Percentiles rank a stretch among this genome's conserved stretches.
Conservation (phyloP, 2,329 filamentous ascomycete species). For the Aspergillus melleus region DNA sequence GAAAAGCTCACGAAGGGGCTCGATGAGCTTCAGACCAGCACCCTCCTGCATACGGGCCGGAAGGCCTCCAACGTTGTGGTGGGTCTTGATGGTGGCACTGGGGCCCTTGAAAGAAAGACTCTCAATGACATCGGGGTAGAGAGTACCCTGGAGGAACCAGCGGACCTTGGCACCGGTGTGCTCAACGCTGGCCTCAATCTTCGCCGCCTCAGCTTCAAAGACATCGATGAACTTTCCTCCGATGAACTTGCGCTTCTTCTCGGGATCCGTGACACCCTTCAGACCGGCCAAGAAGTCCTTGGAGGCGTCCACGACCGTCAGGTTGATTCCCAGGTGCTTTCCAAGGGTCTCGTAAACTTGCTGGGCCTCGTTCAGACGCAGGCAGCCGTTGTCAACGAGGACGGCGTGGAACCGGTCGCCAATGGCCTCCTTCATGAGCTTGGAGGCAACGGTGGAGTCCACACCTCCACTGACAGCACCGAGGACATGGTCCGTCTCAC, state of each 20-base stretch:
- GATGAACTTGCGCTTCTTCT: conserved; percentile 90
- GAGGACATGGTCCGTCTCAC: conserved; percentile 77
- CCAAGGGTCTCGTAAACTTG: conserved; percentile 77
- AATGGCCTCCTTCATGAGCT: conserved; percentile 84
- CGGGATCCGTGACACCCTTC: conserved; percentile 74
- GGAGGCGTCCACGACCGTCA: conserved; percentile 80
- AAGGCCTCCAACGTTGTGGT: conserved; percentile 50
- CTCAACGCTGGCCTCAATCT: conserved; percentile 70
- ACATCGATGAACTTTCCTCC: conserved; percentile 78
- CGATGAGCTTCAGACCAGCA: conserved; percentile 56
- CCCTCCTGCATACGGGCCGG: conserved; percentile 52
- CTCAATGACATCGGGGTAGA: conserved; percentile 75
- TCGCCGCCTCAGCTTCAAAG: conserved; percentile 76
- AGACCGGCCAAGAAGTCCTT: conserved; percentile 76
- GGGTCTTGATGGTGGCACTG: conserved; percentile 70
- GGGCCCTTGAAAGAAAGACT: conserved; percentile 73
- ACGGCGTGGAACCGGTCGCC: conserved; percentile 81
- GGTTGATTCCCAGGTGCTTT: conserved; percentile 81
- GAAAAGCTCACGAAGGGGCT: conserved; percentile 77
- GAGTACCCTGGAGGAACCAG: conserved; percentile 84
- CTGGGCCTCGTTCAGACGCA: conserved; percentile 82
- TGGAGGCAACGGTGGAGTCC: conserved; percentile 83
- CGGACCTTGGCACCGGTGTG: conserved; percentile 72
- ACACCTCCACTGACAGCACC: conserved; percentile 81
- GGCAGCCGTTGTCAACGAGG: conserved; percentile 80